These are phyloP conservation scores for Xylariomycetidae sp. DNA, from an alignment of 2,329 filamentous ascomycete species.

Conservation along the genomic window DNA sequence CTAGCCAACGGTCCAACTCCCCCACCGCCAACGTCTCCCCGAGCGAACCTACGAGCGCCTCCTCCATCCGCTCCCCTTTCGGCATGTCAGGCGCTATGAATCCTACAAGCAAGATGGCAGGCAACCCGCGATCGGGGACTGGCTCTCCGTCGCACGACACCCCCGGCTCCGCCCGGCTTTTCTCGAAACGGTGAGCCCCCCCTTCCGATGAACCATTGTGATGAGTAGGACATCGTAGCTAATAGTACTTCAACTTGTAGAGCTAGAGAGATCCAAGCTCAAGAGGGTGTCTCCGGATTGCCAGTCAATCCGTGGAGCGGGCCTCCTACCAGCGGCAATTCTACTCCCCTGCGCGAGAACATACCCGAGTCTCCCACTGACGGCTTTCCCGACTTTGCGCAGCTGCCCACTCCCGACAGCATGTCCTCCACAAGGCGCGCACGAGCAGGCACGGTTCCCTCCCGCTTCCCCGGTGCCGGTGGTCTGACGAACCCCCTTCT, in stretches of 20 bases:
- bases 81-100: slow-evolving; percentile 60
- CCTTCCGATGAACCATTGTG: background rate
- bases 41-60: slow-evolving; percentile 62
- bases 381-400: slow-evolving; percentile 86
- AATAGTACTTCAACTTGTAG: slow-evolving; percentile 37
- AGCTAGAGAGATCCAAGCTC: slow-evolving; percentile 92
- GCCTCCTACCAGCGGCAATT: slow-evolving; percentile 92
- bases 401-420: slow-evolving; percentile 60
- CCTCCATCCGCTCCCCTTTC: slow-evolving; percentile 64
- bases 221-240: slow-evolving; percentile 6
- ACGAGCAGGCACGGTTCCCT: slow-evolving; percentile 92
- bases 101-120: slow-evolving; percentile 51
- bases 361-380: slow-evolving; percentile 96
- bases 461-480: slow-evolving; percentile 80
- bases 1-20: slow-evolving; percentile 68
- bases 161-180: slow-evolving; percentile 63
- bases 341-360: slow-evolving; percentile 90
- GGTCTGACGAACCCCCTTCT: slow-evolving; percentile 55
- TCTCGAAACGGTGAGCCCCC: slow-evolving; percentile 79
- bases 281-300: slow-evolving; percentile 74
- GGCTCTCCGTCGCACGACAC: slow-evolving; percentile 96
- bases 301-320: slow-evolving; percentile 81
- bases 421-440: slow-evolving; percentile 69
- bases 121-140: slow-evolving; percentile 69
- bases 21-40: slow-evolving; percentile 67